Percentiles rank a stretch among this genome's conserved stretches.
phyloP scores from a whole-genome alignment of 2,329 filamentous ascomycete genomes.

The Myriosclerotinia curreyana region DNA sequence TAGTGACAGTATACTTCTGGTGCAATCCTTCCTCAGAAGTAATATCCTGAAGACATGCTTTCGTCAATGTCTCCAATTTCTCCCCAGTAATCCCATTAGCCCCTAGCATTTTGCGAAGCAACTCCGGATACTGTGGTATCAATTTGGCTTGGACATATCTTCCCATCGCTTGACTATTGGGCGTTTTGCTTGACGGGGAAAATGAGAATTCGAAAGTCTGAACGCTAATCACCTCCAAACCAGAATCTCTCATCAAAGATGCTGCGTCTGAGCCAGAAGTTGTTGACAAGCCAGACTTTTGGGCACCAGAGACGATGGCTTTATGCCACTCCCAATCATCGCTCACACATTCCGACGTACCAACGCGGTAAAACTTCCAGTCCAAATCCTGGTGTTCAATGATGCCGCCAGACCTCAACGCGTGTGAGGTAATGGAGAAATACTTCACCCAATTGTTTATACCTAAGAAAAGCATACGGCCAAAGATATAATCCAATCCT shows the following conservation, averaged over 20 bases:
- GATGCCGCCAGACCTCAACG: constrained; percentile 9
- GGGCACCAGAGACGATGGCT: constrained; percentile 2
- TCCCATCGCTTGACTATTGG: constrained; percentile 15
- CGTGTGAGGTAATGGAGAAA: constrained; percentile 10
- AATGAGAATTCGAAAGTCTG: constrained; percentile 21
- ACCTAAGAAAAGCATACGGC: constrained; percentile 19
- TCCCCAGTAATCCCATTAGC: constrained; percentile 4
- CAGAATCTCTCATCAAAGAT: background rate
- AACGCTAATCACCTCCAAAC: constrained; percentile 2
- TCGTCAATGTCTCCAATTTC: constrained; percentile 14
- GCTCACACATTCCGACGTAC: constrained; percentile 6
- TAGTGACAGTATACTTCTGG: constrained; percentile 19
- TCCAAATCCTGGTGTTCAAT: constrained; percentile 23
- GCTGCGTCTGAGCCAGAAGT: constrained; percentile 2
- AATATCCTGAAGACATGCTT: constrained; percentile 15
- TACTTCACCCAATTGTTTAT: constrained; percentile 16
- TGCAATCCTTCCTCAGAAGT: constrained; percentile 16
- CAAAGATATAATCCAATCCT: constrained; percentile 16
- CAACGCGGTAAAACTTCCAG: constrained; percentile 20
- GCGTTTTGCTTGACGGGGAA: constrained; percentile 8
- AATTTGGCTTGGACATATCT: constrained; percentile 20
- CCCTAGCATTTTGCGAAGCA: constrained; percentile 14
- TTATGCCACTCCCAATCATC: constrained; percentile 17
- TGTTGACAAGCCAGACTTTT: constrained; percentile 11
- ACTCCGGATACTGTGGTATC: constrained; percentile 18